These are phyloP conservation scores for Platanus orientalis DNA, from an alignment of 164 flowering plant genomes.

Conservation along the genomic window DNA sequence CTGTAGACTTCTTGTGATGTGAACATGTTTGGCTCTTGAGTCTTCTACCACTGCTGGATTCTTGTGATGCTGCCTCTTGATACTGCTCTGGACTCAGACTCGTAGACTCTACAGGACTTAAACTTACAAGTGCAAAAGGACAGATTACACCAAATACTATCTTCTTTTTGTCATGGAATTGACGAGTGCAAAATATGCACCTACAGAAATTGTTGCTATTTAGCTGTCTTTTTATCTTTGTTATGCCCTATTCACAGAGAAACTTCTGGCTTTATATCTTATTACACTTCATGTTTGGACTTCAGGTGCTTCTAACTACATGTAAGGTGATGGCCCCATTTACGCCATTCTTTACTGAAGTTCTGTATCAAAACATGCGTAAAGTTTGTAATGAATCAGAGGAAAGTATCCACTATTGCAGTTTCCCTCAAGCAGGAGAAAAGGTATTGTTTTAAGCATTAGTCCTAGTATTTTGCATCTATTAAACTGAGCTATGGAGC, in stretches of 20 bases:
- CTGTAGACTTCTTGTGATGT: too few species aligned
- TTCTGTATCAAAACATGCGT: conserved; percentile 79
- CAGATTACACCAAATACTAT: too few species aligned
- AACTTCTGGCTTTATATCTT: neutral
- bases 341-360: conserved; percentile 98
- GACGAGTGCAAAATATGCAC: too few species aligned
- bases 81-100: too few species aligned
- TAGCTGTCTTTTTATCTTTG: too few species aligned
- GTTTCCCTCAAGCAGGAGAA: conserved; percentile 70
- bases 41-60: too few species aligned
- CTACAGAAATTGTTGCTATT: too few species aligned
- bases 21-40: too few species aligned
- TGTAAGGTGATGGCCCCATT: conserved; percentile 98
- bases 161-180: too few species aligned
- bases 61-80: too few species aligned
- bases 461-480: neutral
- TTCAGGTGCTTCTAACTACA: conserved; percentile 79
- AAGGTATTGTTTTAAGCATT: conserved; percentile 39
- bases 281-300: conserved; percentile 1
- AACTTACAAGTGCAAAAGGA: too few species aligned
- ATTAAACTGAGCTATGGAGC: neutral
- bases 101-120: too few species aligned
- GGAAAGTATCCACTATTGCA: conserved; percentile 85
- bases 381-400: conserved; percentile 59
- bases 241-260: neutral